Evolutionary conservation across 305 asterid genomes (phyloP).

Genomic region (Solanum hybrid): DNA sequence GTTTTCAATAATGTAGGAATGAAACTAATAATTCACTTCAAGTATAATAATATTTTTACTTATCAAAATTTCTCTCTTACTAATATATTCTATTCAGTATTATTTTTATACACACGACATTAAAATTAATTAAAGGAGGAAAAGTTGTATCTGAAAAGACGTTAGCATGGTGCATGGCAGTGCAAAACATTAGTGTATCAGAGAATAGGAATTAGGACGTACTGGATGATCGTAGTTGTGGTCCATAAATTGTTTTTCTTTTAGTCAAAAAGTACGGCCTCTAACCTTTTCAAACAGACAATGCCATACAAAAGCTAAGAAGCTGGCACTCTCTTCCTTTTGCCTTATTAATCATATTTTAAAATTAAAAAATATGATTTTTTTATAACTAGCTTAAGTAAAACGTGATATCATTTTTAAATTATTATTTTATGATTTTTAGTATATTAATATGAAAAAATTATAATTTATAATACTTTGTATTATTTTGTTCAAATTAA

Average conservation of each 20-base stretch:
- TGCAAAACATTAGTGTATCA: background rate
- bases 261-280: background rate
- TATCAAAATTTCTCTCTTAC: background rate
- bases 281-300: background rate
- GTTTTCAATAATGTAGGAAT: background rate
- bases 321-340: background rate
- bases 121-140: background rate
- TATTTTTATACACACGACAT: background rate
- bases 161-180: conserved; percentile 1
- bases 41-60: background rate
- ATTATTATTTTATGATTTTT: background rate
- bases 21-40: background rate
- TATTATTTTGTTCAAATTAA: background rate
- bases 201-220: background rate
- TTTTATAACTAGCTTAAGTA: background rate
- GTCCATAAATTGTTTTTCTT: background rate
- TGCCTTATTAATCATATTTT: background rate
- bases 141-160: background rate
- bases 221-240: background rate
- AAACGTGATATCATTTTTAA: background rate
- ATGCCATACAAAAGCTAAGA: background rate
- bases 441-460: background rate
- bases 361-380: background rate
- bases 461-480: background rate
- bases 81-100: background rate